These are phyloP conservation scores for Arachnomyces sp. DNA, from an alignment of 2,329 filamentous ascomycete genomes.

Conservation along the genomic window DNA sequence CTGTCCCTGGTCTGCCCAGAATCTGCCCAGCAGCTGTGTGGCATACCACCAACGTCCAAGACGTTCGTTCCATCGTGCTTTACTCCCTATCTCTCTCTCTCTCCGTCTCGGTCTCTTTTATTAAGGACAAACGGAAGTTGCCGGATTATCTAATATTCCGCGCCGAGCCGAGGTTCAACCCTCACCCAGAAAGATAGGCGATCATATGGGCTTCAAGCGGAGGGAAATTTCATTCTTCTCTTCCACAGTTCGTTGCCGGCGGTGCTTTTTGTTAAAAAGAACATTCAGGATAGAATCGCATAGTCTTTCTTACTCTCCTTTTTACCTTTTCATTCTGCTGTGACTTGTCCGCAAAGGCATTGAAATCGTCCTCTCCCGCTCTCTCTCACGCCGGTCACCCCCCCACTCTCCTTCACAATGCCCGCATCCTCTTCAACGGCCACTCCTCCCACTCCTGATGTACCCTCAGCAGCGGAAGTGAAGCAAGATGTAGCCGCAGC, in stretches of 20 bases:
- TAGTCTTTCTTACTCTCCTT: conserved; percentile 3
- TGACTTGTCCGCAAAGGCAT: too few relatives aligned
- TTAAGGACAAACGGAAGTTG: too few relatives aligned
- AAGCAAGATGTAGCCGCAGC: not conserved
- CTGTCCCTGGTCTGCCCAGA: too few relatives aligned
- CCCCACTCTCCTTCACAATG: conserved; percentile 13
- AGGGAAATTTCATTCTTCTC: too few relatives aligned
- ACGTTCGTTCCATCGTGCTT: too few relatives aligned
- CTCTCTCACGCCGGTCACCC: conserved; percentile 4
- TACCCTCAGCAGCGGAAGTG: conserved; percentile 8
- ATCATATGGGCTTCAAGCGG: too few relatives aligned
- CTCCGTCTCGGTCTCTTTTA: conserved; percentile 16
- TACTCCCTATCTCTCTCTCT: conserved; percentile 5
- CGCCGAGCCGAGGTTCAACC: conserved; percentile 21
- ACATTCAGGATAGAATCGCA: too few relatives aligned
- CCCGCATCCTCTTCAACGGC: conserved; percentile 23
- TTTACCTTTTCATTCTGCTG: conserved; percentile 3
- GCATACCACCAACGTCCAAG: too few relatives aligned
- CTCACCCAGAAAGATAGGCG: not conserved
- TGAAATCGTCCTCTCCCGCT: not conserved
- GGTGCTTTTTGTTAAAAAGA: not conserved
- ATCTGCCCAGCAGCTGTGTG: too few relatives aligned
- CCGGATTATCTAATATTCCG: conserved; percentile 8
- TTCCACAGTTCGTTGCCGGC: not conserved
- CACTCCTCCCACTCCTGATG: conserved; percentile 19